These are phyloP conservation scores for Linnemannia exigua DNA, from an alignment of 192 early-diverging fungal genomes.

Conservation along the genomic window DNA sequence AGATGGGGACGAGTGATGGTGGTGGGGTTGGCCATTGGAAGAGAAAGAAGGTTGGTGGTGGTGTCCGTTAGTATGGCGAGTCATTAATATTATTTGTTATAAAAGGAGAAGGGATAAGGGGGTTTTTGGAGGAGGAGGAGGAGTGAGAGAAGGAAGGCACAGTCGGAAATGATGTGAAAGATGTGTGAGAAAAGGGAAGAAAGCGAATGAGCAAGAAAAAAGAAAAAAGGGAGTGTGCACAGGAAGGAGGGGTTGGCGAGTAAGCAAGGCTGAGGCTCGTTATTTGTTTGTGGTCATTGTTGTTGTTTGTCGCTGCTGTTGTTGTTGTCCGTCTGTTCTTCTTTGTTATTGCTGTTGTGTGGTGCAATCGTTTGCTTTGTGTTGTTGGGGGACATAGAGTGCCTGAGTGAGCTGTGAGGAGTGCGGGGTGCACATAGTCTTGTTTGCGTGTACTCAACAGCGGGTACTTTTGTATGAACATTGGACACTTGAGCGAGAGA, in stretches of 20 bases:
- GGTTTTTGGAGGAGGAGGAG: too few species aligned
- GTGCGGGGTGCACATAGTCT: not conserved
- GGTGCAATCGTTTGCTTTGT: not conserved
- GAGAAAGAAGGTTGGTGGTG: not conserved
- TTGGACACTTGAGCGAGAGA: not conserved
- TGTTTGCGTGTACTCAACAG: not conserved
- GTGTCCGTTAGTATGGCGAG: conserved; percentile 15
- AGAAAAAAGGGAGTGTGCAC: not conserved
- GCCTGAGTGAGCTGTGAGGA: not conserved
- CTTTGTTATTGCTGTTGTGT: not conserved
- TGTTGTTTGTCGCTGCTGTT: not conserved
- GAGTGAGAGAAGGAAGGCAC: not conserved
- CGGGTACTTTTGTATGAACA: not conserved
- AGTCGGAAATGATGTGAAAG: not conserved
- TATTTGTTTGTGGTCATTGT: not conserved
- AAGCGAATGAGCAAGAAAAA: conserved; percentile 1
- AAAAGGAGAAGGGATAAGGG: not conserved
- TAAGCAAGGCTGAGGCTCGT: conserved; percentile 2
- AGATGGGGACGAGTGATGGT: not conserved
- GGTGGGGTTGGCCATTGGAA: not conserved
- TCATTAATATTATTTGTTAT: not conserved
- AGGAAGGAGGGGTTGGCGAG: not conserved
- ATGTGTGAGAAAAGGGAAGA: not conserved
- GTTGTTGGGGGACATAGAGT: conserved; percentile 1
- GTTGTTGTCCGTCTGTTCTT: not conserved